Percentiles rank a stretch among this genome's conserved stretches.
These are phyloP conservation scores for Stephania yunnanensis DNA, from an alignment of 164 flowering plant species.

Conservation along the genomic window DNA sequence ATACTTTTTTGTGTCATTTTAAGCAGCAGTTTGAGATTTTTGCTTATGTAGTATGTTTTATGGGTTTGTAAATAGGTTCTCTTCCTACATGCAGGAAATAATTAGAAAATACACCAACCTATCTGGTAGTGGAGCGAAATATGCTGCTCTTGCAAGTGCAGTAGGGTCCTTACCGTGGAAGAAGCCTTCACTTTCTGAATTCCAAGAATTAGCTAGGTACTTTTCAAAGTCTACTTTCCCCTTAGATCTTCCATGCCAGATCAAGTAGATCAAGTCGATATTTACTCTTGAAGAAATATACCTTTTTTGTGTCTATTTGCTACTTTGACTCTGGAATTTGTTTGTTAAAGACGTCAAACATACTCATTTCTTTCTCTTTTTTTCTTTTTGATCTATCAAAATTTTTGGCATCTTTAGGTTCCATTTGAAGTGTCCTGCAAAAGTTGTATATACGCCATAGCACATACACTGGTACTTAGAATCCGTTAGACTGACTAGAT, in stretches of 20 bases:
- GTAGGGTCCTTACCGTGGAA: conserved; percentile 88
- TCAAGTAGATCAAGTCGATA: background rate
- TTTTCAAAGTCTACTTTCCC: background rate
- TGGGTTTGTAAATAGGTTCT: background rate
- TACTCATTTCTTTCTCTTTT: no score
- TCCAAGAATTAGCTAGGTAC: conserved; percentile 74
- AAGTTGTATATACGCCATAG: background rate
- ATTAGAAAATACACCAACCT: conserved; percentile 56
- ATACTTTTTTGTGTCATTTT: background rate
- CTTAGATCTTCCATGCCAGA: no score
- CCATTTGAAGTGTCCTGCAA: background rate
- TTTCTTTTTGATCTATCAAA: background rate
- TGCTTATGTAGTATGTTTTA: background rate
- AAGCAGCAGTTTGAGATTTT: background rate
- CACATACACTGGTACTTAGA: background rate
- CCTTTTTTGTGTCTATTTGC: background rate
- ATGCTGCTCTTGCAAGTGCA: conserved; percentile 86
- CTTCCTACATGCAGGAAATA: conserved; percentile 52
- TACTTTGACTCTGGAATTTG: background rate
- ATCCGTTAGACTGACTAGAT: background rate
- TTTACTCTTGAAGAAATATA: background rate
- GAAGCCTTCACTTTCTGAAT: conserved; percentile 65
- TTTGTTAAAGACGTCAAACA: background rate
- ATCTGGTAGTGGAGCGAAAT: conserved; percentile 52
- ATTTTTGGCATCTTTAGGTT: background rate